These are phyloP conservation scores for Paragyromitra xinjiangensis DNA, from an alignment of 495 filamentous ascomycete genomes.

Conservation along the genomic window DNA sequence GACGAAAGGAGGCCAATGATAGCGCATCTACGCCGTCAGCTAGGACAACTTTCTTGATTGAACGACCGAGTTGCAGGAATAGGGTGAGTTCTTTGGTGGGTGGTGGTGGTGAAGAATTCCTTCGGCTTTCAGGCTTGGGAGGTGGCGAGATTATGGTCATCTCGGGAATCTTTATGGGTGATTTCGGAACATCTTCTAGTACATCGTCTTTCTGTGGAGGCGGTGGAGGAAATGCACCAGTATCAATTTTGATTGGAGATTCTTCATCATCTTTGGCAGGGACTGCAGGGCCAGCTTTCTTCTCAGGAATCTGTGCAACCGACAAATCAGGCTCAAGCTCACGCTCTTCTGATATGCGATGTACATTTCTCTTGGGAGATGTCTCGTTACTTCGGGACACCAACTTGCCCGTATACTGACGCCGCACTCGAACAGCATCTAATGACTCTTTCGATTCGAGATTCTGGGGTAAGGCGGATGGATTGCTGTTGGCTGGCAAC, in stretches of 20 bases:
- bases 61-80: conserved; percentile 96
- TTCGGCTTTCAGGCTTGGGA: conserved; percentile 62
- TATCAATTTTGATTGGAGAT: conserved; percentile 57
- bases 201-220: conserved; percentile 42
- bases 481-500: conserved; percentile 80
- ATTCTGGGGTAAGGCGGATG: conserved; percentile 81
- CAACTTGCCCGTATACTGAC: conserved; percentile 70
- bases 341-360: conserved; percentile 72
- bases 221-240: conserved; percentile 26
- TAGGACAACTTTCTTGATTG: conserved; percentile 95
- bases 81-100: conserved; percentile 88
- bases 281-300: conserved; percentile 58
- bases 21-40: conserved; percentile 82
- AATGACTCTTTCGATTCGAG: conserved; percentile 89
- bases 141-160: conserved; percentile 59
- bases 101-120: conserved; percentile 79
- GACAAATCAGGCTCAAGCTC: conserved; percentile 61
- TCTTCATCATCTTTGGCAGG: conserved; percentile 66
- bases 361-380: conserved; percentile 69
- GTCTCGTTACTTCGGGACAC: conserved; percentile 64
- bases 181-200: conserved; percentile 58
- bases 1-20: conserved; percentile 84
- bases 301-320: conserved; percentile 58
- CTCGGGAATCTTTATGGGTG: conserved; percentile 54
- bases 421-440: conserved; percentile 85